These are phyloP conservation scores for Tubosaeta sp. DNA, from an alignment of 768 basidiomycete genomes.

Conservation along the genomic window DNA sequence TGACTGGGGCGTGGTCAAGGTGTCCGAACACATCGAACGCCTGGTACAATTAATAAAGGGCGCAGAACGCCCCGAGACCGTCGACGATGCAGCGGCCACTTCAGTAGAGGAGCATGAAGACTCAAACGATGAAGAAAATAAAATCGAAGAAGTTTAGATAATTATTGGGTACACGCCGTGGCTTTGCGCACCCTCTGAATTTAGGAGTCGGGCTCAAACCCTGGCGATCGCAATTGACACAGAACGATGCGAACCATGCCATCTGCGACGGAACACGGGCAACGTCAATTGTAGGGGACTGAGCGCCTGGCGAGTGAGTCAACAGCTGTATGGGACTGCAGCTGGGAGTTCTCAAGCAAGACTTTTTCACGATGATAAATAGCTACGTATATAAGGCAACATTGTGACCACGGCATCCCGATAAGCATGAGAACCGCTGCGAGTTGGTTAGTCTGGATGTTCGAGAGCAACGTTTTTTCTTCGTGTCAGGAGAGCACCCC, in stretches of 20 bases:
- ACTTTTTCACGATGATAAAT: slow-evolving; percentile 17
- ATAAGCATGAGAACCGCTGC: slow-evolving; percentile 4
- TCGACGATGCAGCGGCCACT: slow-evolving; percentile 26
- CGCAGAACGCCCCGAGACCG: slow-evolving; percentile 56
- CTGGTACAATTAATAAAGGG: slow-evolving; percentile 84
- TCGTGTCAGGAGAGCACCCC: not conserved
- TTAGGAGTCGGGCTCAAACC: slow-evolving; percentile 1
- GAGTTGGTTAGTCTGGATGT: slow-evolving; percentile 2
- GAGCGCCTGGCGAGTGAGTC: slow-evolving; percentile 20
- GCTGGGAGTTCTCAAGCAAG: slow-evolving; percentile 19
- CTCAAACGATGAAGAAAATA: slow-evolving; percentile 63
- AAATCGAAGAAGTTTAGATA: slow-evolving; percentile 69
- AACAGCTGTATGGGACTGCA: slow-evolving; percentile 11
- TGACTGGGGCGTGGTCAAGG: slow-evolving; percentile 37
- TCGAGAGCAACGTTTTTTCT: not conserved
- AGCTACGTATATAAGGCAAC: slow-evolving; percentile 17
- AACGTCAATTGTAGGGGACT: slow-evolving; percentile 1
- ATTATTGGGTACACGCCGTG: slow-evolving; percentile 13
- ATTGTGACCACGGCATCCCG: slow-evolving; percentile 10
- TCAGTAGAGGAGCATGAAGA: slow-evolving; percentile 23
- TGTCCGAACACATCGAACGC: slow-evolving; percentile 83
- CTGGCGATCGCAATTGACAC: not conserved
- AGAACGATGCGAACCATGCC: not conserved
- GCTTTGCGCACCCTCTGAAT: slow-evolving; percentile 1
- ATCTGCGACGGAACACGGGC: not conserved